Evolutionary conservation across 768 basidiomycete genomes (phyloP).

Genomic region (Megacollybia marginata): DNA sequence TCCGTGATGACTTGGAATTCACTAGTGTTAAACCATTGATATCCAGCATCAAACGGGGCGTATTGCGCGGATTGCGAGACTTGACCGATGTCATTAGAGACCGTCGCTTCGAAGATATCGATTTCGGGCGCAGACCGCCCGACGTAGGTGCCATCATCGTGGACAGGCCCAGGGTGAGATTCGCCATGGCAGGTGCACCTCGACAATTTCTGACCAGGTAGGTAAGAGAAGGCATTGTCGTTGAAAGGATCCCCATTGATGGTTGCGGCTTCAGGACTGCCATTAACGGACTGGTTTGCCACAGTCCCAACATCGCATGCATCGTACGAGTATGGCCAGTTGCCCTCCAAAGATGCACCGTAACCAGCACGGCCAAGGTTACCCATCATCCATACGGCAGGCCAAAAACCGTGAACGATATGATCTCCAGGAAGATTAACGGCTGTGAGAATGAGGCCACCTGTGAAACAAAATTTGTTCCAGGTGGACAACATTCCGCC

Average conservation of each 20-base stretch:
- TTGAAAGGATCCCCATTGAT: constrained; percentile 50
- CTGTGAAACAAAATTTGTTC: constrained; percentile 42
- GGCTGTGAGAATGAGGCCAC: constrained; percentile 26
- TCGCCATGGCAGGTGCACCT: constrained; percentile 85
- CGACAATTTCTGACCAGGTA: constrained; percentile 83
- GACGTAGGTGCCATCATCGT: constrained; percentile 69
- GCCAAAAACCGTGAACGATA: constrained; percentile 29
- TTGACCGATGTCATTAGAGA: constrained; percentile 20
- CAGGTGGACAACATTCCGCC: constrained; percentile 21
- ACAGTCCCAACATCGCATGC: constrained; percentile 71
- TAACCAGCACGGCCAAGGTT: constrained; percentile 32
- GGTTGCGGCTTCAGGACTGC: constrained; percentile 52
- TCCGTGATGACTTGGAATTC: constrained; percentile 53
- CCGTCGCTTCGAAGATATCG: constrained; percentile 80
- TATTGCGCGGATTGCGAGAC: constrained; percentile 88
- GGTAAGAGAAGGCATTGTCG: constrained; percentile 60
- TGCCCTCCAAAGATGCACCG: constrained; percentile 34
- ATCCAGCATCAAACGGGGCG: constrained; percentile 73
- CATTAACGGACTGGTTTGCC: constrained; percentile 73
- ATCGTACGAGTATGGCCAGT: constrained; percentile 43
- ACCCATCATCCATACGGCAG: constrained; percentile 41
- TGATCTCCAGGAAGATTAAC: not conserved
- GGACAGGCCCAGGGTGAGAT: constrained; percentile 81
- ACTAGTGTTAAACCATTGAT: constrained; percentile 60
- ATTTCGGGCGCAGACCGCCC: constrained; percentile 86